phyloP scores from a whole-genome alignment of 345 rosid species.

The Murraya paniculata region DNA sequence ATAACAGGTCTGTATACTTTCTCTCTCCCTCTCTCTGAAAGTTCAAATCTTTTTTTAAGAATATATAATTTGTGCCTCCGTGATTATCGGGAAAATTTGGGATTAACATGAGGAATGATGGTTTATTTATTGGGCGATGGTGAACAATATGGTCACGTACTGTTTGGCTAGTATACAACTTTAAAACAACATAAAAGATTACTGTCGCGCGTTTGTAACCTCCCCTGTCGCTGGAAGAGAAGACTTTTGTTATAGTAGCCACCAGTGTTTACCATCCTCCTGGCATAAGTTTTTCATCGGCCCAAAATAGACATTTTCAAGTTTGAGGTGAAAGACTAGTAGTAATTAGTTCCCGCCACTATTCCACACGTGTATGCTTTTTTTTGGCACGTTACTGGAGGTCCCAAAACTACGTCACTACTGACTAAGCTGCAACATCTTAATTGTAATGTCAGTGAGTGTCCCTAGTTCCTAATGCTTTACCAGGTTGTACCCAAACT shows the following conservation, averaged over 20 bases:
- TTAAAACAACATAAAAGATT: no score
- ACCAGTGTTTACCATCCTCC: no score
- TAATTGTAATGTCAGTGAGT: not conserved
- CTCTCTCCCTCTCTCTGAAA: not conserved
- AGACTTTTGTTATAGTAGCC: no score
- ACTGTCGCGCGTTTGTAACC: no score
- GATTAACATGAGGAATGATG: no score
- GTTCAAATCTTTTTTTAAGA: not conserved
- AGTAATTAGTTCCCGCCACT: constrained; percentile 12
- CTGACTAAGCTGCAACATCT: not conserved
- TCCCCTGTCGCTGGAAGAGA: no score
- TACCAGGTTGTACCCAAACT: no score
- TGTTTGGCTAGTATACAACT: no score
- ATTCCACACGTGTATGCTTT: not conserved
- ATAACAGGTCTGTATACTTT: constrained; percentile 53
- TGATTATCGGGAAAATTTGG: not conserved
- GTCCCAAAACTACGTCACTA: not conserved
- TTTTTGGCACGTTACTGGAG: not conserved
- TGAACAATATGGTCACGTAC: no score
- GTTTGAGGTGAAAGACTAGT: not conserved
- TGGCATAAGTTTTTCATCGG: not conserved
- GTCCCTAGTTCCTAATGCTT: no score
- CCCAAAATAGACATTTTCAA: not conserved
- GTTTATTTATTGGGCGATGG: no score
- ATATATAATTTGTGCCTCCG: not conserved